phyloP scores from a whole-genome alignment of 495 filamentous ascomycete genomes.

The Hypoxylon fuscum region DNA sequence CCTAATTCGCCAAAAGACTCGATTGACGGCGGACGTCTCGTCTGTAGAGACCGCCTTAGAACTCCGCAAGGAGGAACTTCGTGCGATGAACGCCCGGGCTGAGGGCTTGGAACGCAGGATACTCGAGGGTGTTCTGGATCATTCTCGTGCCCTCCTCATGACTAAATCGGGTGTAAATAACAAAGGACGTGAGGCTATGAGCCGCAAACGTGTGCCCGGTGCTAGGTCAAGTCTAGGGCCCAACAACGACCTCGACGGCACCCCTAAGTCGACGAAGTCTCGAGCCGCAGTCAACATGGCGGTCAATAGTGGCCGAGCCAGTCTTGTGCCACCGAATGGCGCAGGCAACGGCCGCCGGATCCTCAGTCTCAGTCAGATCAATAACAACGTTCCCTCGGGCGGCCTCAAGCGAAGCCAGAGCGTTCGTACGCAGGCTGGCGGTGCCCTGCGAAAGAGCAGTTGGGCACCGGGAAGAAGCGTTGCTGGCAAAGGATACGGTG shows the following conservation, averaged over 20 bases:
- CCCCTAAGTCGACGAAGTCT: slow-evolving; percentile 50
- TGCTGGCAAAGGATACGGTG: slow-evolving; percentile 55
- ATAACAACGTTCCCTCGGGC: slow-evolving; percentile 72
- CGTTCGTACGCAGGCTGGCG: slow-evolving; percentile 72
- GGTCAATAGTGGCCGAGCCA: slow-evolving; percentile 52
- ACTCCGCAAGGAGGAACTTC: slow-evolving; percentile 88
- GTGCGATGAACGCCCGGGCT: slow-evolving; percentile 85
- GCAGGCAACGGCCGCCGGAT: slow-evolving; percentile 75
- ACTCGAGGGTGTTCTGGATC: slow-evolving; percentile 92
- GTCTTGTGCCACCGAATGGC: slow-evolving; percentile 54
- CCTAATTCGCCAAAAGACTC: slow-evolving; percentile 74
- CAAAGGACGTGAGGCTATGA: slow-evolving; percentile 64
- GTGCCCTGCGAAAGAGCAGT: slow-evolving; percentile 73
- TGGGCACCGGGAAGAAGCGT: slow-evolving; percentile 67
- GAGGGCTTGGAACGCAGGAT: slow-evolving; percentile 90
- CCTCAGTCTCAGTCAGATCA: slow-evolving; percentile 87
- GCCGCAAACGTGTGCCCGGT: slow-evolving; percentile 75
- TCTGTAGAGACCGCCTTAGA: slow-evolving; percentile 87
- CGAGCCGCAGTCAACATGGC: slow-evolving; percentile 56
- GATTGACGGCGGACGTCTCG: slow-evolving; percentile 82
- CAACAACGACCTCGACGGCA: slow-evolving; percentile 26
- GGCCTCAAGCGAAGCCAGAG: slow-evolving; percentile 68
- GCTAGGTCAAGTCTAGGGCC: slow-evolving; percentile 49
- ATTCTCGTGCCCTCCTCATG: slow-evolving; percentile 85
- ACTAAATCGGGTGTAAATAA: slow-evolving; percentile 60